These are phyloP conservation scores for Cotoneaster glaucophyllus DNA, from an alignment of 306 rosid genomes.

Conservation along the genomic window DNA sequence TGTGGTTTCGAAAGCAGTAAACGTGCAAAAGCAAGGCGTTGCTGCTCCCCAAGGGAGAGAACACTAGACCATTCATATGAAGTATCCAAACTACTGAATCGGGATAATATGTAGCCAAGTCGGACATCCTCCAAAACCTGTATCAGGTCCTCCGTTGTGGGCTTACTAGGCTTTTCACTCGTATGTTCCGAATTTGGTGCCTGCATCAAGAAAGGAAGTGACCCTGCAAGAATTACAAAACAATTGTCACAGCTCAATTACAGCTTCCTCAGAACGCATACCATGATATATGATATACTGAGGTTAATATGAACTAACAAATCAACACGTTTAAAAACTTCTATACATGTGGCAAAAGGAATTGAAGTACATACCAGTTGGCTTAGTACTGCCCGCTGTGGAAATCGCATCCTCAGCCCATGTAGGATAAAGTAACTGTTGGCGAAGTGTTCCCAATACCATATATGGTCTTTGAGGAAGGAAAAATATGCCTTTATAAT, in stretches of 20 bases:
- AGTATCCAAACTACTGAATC: constrained; percentile 64
- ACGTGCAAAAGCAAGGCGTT: constrained; percentile 95
- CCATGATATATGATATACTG: background rate
- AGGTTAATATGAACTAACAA: background rate
- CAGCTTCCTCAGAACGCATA: background rate
- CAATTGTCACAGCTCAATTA: background rate
- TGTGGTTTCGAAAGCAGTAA: constrained; percentile 75
- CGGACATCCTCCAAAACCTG: constrained; percentile 75
- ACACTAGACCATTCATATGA: constrained; percentile 93
- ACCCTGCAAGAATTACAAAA: constrained; percentile 33
- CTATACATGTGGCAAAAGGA: background rate
- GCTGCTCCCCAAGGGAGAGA: constrained; percentile 96
- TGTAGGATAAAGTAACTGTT: constrained; percentile 86
- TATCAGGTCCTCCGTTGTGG: constrained; percentile 64
- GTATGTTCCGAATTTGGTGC: constrained; percentile 26
- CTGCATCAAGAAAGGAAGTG: constrained; percentile 66
- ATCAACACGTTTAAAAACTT: background rate
- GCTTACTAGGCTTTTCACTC: constrained; percentile 39
- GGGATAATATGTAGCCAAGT: constrained; percentile 68
- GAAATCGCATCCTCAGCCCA: constrained; percentile 61
- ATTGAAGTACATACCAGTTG: constrained; percentile 35
- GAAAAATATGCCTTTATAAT: constrained; percentile 56
- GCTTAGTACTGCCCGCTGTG: constrained; percentile 23
- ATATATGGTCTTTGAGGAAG: constrained; percentile 97
- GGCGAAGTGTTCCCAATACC: constrained; percentile 94